A percentile compares a stretch with the other conserved stretches of the same genome.
These are phyloP conservation scores for Xylariaceae sp. DNA, from an alignment of 2,329 filamentous ascomycete genomes.

Conservation along the genomic window DNA sequence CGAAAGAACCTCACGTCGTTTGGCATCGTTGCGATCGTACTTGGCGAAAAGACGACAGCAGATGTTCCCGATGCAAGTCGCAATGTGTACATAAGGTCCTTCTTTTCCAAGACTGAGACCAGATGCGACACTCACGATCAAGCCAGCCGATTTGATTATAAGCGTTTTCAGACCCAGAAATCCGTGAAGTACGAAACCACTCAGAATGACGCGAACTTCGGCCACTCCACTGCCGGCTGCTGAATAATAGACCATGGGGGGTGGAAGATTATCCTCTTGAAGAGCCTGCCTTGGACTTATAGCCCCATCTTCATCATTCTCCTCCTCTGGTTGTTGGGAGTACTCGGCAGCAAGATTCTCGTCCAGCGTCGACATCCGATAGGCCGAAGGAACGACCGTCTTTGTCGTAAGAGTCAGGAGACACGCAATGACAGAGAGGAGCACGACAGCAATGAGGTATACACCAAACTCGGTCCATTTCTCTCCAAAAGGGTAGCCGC, in stretches of 20 bases:
- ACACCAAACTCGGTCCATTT: conserved; percentile 72
- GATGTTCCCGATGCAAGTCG: conserved; percentile 92
- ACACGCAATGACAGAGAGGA: conserved; percentile 69
- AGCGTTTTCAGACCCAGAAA: conserved; percentile 88
- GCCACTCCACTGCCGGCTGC: conserved; percentile 94
- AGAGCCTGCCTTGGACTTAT: conserved; percentile 32
- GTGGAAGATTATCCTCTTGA: conserved; percentile 33
- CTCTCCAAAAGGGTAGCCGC: conserved; percentile 39
- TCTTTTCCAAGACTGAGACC: conserved; percentile 94
- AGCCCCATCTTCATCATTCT: conserved; percentile 40
- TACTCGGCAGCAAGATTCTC: conserved; percentile 79
- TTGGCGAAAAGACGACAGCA: conserved; percentile 90
- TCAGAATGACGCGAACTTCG: conserved; percentile 96
- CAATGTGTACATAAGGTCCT: conserved; percentile 94
- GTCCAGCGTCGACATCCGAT: conserved; percentile 82
- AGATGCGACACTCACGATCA: conserved; percentile 86
- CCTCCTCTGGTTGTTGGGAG: conserved; percentile 34
- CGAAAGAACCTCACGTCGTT: conserved; percentile 88
- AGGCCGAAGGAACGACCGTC: conserved; percentile 85
- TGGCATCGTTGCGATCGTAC: conserved; percentile 91
- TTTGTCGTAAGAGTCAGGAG: conserved; percentile 84
- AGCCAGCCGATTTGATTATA: conserved; percentile 74
- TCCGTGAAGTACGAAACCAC: conserved; percentile 92
- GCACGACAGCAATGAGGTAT: conserved; percentile 69
- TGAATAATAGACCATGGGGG: conserved; percentile 88